Conservation (phyloP, 345 rosid genomes). For the Geranium rotundifolium region DNA sequence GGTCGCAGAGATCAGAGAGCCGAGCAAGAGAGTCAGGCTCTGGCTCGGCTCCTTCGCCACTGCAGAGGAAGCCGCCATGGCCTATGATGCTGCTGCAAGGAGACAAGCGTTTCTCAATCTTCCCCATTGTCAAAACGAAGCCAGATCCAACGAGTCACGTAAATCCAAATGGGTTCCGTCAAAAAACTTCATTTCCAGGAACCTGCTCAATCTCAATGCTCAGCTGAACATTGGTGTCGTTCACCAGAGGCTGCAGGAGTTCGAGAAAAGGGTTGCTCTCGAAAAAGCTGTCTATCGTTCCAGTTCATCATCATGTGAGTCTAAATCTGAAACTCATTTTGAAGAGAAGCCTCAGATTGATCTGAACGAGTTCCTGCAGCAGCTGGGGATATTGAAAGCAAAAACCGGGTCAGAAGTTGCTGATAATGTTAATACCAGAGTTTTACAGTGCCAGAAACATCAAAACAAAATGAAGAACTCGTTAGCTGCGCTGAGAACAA, state of each 20-base stretch:
- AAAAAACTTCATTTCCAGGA: slow-evolving; percentile 63
- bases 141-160: slow-evolving; percentile 15
- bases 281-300: slow-evolving; percentile 29
- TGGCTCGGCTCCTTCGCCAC: slow-evolving; percentile 89
- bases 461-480: slow-evolving; percentile 24
- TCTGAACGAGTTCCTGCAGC: slow-evolving; percentile 86
- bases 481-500: slow-evolving; percentile 27
- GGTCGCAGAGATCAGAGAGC: slow-evolving; percentile 97
- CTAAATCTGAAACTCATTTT: slow-evolving; percentile 16
- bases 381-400: slow-evolving; percentile 58
- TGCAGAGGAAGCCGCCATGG: slow-evolving; percentile 95
- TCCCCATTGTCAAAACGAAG: slow-evolving; percentile 60
- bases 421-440: slow-evolving; percentile 15
- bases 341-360: slow-evolving; percentile 79
- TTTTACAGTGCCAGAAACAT: slow-evolving; percentile 19
- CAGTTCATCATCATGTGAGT: slow-evolving; percentile 32
- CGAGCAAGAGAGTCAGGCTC: slow-evolving; percentile 75
- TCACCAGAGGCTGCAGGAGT: slow-evolving; percentile 81
- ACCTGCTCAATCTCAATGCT: slow-evolving; percentile 70
- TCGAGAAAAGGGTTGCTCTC: slow-evolving; percentile 38
- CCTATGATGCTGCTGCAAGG: slow-evolving; percentile 75
- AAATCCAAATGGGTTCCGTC: slow-evolving; percentile 80
- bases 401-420: slow-evolving; percentile 22
- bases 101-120: slow-evolving; percentile 74
- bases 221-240: slow-evolving; percentile 81